Conservation (phyloP, 495 filamentous ascomycete species). For the Penicillium canescens region DNA sequence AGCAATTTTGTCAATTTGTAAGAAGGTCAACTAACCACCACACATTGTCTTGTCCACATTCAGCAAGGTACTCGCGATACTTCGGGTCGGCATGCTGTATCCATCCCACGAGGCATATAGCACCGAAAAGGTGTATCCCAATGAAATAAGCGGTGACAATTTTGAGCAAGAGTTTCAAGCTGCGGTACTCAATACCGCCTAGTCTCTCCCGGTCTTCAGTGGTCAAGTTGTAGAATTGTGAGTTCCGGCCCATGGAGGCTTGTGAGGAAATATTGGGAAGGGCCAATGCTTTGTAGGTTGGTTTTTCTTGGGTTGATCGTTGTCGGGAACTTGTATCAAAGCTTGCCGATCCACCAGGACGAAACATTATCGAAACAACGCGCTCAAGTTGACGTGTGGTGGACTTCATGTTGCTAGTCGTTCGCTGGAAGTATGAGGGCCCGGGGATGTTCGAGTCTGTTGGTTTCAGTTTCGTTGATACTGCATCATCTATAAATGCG, state of each 20-base stretch:
- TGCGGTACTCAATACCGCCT: conserved; percentile 65
- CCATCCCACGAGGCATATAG: conserved; percentile 68
- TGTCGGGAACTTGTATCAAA: background rate
- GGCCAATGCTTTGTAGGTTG: conserved; percentile 12
- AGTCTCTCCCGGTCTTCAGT: conserved; percentile 58
- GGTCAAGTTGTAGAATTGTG: conserved; percentile 70
- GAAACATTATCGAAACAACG: conserved; percentile 13
- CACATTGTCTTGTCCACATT: conserved; percentile 52
- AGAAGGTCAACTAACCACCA: conserved; percentile 64
- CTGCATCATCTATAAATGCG: too few relatives aligned
- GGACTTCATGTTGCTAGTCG: too few relatives aligned
- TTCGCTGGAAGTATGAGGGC: too few relatives aligned
- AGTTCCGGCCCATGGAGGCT: conserved; percentile 75
- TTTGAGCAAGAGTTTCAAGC: conserved; percentile 54
- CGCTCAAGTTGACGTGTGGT: conserved; percentile 7
- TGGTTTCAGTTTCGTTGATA: too few relatives aligned
- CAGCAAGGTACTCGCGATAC: conserved; percentile 55
- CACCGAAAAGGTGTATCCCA: conserved; percentile 63
- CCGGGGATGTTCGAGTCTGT: too few relatives aligned
- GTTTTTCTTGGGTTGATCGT: background rate
- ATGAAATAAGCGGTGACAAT: conserved; percentile 64
- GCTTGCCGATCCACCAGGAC: background rate
- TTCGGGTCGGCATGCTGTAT: conserved; percentile 56
- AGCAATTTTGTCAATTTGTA: background rate
- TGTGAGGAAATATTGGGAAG: conserved; percentile 29